phyloP scores from a whole-genome alignment of 192 early-diverging fungal genomes.

The Linnemannia elongata region DNA sequence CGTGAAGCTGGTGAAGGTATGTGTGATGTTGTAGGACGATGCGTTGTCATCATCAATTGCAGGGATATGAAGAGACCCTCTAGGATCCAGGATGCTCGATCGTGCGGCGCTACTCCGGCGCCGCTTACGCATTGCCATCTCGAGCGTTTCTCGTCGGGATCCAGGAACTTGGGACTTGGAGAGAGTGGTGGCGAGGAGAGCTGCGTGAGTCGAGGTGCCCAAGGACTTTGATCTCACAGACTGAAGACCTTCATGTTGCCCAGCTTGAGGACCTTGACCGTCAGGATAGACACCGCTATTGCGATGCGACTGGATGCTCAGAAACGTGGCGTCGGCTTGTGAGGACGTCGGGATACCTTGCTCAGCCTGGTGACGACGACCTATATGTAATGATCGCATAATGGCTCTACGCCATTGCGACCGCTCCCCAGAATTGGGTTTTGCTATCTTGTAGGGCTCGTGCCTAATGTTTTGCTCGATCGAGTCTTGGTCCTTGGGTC shows the following conservation, averaged over 20 bases:
- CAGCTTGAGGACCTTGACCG: neutral
- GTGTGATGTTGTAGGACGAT: conserved; percentile 41
- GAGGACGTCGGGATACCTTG: neutral
- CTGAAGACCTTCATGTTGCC: conserved; percentile 2
- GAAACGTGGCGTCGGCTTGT: neutral
- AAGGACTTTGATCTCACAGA: conserved; percentile 34
- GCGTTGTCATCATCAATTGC: conserved; percentile 10
- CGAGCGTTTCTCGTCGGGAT: conserved; percentile 43
- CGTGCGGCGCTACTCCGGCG: conserved; percentile 38
- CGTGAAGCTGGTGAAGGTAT: conserved; percentile 52
- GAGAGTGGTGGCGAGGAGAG: conserved; percentile 30
- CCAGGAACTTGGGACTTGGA: conserved; percentile 22
- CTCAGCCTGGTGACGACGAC: conserved; percentile 2
- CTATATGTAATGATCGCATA: conserved; percentile 38
- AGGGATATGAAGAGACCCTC: neutral
- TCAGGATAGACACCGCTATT: neutral
- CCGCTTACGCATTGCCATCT: conserved; percentile 54
- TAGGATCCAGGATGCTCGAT: conserved; percentile 16
- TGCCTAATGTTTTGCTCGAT: conserved; percentile 25
- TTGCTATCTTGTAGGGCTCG: conserved; percentile 40
- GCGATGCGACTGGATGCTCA: neutral
- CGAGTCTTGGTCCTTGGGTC: conserved; percentile 47
- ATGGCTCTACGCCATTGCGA: conserved; percentile 44
- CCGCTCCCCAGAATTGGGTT: conserved; percentile 26
- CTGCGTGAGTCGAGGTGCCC: conserved; percentile 36